Evolutionary conservation across 345 rosid species (phyloP), one percentile per base, ranked within the genome.

Genomic region (Jatropha curcas): DNA sequence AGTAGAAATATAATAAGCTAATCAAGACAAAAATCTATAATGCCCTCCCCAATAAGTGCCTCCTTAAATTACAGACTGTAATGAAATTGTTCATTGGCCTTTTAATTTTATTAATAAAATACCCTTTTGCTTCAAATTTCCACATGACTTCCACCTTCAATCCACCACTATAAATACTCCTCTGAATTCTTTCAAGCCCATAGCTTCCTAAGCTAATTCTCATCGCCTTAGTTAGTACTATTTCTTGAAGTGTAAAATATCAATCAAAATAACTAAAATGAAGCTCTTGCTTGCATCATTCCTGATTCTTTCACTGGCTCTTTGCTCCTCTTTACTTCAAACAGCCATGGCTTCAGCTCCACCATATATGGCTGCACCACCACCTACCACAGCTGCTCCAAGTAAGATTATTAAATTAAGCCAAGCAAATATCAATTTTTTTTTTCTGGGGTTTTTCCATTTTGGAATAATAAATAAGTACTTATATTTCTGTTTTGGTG

Each of bases 21-120:
- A 41, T 28, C n/a, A 48, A 70, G 43, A 17, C 33, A 27, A 17
- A 56, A 11, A 16, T 5, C 10, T 12, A 19, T 1, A 0, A 7
- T 27, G 11, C 72, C 34, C 51, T 11, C 35, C 73, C 43, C 58
- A 56, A 31, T 9, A 17, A 35, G 5, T 50, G 31, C 20, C 48
- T 4, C 37, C 60, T 34, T 8, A 30, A n/a, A 65, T 52, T 77
- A 37, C 79, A 81, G 81, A 57, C 84, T 77, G 81, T 74, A 9
- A 46, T 39, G 60, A 68, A 70, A 78, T 70, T 76, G 78, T 60
- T 41, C 35, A 12, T 46, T 37, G 5, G 8, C 41, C 35, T 10
- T 34, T 48, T 48, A 19, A 17, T 13, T 53, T 51, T 43, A 25
- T 43, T 52, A 31, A 53, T n/a, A 53, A 53, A 53, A 22, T 22